phyloP scores from a whole-genome alignment of 164 flowering plant species.

The Houttuynia cordata region DNA sequence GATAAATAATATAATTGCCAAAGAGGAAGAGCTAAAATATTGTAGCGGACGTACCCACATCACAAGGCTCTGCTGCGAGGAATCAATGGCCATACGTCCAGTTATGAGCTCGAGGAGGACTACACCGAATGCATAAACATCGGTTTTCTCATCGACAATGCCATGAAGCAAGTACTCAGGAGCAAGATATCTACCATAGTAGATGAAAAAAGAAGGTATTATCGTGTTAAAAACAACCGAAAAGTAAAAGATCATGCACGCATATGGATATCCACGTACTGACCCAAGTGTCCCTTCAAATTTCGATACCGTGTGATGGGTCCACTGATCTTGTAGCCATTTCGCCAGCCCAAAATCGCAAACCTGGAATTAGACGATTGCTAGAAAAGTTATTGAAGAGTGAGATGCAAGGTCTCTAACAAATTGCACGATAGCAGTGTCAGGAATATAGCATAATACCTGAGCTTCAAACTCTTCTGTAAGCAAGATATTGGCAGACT shows the following conservation, averaged over 20 bases:
- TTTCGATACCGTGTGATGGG: slow-evolving; percentile 62
- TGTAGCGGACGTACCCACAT: slow-evolving; percentile 76
- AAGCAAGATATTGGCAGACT: slow-evolving; percentile 82
- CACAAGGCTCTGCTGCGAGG: slow-evolving; percentile 62
- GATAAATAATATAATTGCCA: not conserved
- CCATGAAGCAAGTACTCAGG: slow-evolving; percentile 96
- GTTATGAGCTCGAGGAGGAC: slow-evolving; percentile 75
- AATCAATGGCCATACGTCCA: slow-evolving; percentile 62
- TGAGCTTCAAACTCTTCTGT: slow-evolving; percentile 77
- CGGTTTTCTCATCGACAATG: slow-evolving; percentile 86
- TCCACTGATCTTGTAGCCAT: slow-evolving; percentile 95
- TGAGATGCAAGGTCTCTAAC: not conserved
- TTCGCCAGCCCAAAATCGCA: slow-evolving; percentile 97
- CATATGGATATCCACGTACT: slow-evolving; percentile 14
- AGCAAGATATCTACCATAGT: slow-evolving; percentile 65
- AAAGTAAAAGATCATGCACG: no score
- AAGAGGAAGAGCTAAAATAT: not conserved
- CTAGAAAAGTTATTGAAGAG: not conserved
- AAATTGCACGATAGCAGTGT: not conserved
- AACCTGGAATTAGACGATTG: slow-evolving; percentile 36
- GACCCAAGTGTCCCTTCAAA: slow-evolving; percentile 97
- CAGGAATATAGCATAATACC: slow-evolving; percentile 20
- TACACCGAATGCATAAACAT: slow-evolving; percentile 82
- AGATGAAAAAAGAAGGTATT: not conserved
- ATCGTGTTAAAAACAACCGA: not conserved